phyloP scores from a whole-genome alignment of 1,284 basidiomycete species.

The Irpex sp. region DNA sequence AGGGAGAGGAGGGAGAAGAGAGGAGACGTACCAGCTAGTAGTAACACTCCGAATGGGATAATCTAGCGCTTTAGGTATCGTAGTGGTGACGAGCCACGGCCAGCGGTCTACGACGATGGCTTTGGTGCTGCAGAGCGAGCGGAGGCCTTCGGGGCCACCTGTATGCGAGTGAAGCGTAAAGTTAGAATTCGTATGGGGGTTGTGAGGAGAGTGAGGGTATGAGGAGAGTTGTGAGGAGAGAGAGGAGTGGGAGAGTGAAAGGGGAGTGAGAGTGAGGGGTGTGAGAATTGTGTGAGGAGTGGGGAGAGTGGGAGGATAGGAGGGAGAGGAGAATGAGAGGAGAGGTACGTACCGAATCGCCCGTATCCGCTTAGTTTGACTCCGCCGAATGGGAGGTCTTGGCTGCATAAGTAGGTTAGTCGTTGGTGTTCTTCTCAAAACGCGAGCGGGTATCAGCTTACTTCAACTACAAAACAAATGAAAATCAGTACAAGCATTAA shows the following conservation, averaged over 20 bases:
- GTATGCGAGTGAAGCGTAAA: background rate
- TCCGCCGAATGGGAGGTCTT: conserved; percentile 93
- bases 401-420: conserved; percentile 43
- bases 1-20: no score
- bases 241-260: no score
- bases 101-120: conserved; percentile 82
- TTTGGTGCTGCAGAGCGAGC: conserved; percentile 82
- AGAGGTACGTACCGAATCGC: conserved; percentile 70
- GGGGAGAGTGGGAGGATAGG: no score
- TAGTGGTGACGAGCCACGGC: conserved; percentile 78
- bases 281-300: no score
- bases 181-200: background rate
- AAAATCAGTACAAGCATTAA: no score
- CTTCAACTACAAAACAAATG: conserved; percentile 55
- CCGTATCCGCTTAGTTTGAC: conserved; percentile 87
- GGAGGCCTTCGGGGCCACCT: conserved; percentile 90
- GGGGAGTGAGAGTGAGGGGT: no score
- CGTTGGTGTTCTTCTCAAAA: background rate
- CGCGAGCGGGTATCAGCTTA: conserved; percentile 29
- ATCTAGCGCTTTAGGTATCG: conserved; percentile 81
- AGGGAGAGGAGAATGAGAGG: no score
- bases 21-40: conserved; percentile 69
- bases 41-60: conserved; percentile 81
- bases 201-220: no score
- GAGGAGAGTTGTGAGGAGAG: no score